These are phyloP conservation scores for Stenocarpella maydis DNA, from an alignment of 2,329 filamentous ascomycete genomes.

Conservation along the genomic window DNA sequence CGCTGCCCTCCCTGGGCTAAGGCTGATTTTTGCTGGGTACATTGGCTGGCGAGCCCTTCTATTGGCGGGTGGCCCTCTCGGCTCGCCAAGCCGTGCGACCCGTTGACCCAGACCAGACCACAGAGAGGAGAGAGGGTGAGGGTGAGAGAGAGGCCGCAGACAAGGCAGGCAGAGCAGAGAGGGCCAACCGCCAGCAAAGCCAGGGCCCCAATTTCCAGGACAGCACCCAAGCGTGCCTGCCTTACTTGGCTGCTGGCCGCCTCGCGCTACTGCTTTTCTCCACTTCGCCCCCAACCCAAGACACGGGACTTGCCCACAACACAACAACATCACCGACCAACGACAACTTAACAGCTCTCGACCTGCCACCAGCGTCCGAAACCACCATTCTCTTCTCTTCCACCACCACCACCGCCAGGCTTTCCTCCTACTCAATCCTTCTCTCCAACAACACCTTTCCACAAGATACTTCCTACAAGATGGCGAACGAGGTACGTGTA, in stretches of 20 bases:
- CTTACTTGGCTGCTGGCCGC: conserved; percentile 23
- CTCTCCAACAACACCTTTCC: conserved; percentile 30
- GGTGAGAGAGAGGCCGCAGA: no score
- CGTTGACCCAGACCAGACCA: conserved; percentile 1
- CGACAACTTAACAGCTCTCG: conserved; percentile 29
- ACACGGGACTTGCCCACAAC: conserved; percentile 27
- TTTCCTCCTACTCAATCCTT: conserved; percentile 26
- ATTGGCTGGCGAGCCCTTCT: conserved; percentile 21
- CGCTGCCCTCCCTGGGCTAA: conserved; percentile 19
- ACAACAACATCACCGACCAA: conserved; percentile 35
- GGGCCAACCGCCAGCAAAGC: background rate
- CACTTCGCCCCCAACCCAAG: conserved; percentile 30
- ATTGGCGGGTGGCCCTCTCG: conserved; percentile 10
- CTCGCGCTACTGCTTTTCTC: conserved; percentile 28
- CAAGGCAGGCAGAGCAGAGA: no score
- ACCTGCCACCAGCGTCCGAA: conserved; percentile 30
- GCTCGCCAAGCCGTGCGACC: conserved; percentile 19
- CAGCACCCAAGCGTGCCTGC: conserved; percentile 21
- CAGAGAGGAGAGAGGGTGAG: background rate
- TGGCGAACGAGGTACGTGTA: conserved; percentile 44
- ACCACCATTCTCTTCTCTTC: conserved; percentile 18
- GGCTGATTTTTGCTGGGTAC: conserved; percentile 28
- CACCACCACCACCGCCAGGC: conserved; percentile 5
- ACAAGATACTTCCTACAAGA: conserved; percentile 37
- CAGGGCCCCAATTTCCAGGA: conserved; percentile 4